phyloP scores from a whole-genome alignment of 73 alveolate genomes.

The Blepharisma stoltei region DNA sequence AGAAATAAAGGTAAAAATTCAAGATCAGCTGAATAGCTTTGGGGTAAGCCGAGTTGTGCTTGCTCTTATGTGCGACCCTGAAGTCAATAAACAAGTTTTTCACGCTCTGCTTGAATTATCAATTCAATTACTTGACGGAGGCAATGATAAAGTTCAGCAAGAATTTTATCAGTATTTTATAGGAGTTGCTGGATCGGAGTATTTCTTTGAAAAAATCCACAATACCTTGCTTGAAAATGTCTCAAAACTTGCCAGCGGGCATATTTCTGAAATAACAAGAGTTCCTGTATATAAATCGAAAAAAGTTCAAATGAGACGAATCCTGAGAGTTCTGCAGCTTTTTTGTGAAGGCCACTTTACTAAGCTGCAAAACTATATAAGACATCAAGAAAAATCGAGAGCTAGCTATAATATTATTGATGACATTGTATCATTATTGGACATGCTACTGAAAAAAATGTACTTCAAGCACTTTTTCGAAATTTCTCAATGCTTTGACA shows the following conservation, averaged over 20 bases:
- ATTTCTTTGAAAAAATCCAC: conserved; percentile 36
- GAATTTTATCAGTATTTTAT: conserved; percentile 45
- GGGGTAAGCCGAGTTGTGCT: conserved; percentile 49
- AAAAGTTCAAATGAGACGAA: conserved; percentile 28
- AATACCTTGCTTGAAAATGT: conserved; percentile 39
- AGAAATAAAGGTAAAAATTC: conserved; percentile 38
- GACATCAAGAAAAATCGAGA: conserved; percentile 51
- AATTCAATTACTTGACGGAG: conserved; percentile 41
- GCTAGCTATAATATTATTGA: conserved; percentile 43
- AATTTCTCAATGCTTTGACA: conserved; percentile 49
- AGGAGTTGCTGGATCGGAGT: conserved; percentile 45
- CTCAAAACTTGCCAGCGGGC: conserved; percentile 1
- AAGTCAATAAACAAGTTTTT: conserved; percentile 43
- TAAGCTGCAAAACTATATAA: conserved; percentile 41
- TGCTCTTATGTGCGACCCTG: conserved; percentile 39
- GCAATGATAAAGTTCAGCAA: conserved; percentile 46
- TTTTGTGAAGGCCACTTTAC: conserved; percentile 54
- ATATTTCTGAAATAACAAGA: conserved; percentile 23
- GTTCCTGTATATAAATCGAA: conserved; percentile 32
- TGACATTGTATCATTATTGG: conserved; percentile 39
- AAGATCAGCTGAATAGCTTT: conserved; percentile 38
- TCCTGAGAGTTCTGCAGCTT: conserved; percentile 36
- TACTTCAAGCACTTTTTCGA: conserved; percentile 25
- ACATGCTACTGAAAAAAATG: conserved; percentile 29
- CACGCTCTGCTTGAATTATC: conserved; percentile 38